Base-by-base conservation (phyloP, 768 basidiomycete species). In the Scleroderma citrinum region DNA sequence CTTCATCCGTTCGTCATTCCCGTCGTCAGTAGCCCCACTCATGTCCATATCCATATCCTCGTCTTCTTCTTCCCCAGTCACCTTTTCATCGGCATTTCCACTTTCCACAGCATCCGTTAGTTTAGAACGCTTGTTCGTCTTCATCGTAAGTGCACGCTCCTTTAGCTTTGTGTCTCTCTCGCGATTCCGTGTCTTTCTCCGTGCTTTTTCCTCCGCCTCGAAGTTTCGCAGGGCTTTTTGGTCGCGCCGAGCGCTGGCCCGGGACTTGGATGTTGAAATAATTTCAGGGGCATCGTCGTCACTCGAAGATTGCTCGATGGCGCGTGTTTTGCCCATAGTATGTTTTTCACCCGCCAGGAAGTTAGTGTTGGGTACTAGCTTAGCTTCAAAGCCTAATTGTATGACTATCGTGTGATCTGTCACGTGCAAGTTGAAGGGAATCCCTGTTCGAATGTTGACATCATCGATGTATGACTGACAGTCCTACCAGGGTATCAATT, bases 261-360 rank as follows among this genome's bases (percentile, higher is more conserved):
- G 81, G 21, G 78, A 75, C 5, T 69, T 58, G 0, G 66, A 66
- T n/a, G 76, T 73, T 0, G 77, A 67, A 16, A 82, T 57, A 0
- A 75, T 58, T 53, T 81, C 80, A 1, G 81, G 81, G 1, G 71
- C 70, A 1, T 79, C 71, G 44, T 74, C 74, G 40, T 70, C 69
- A 48, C 65, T 68, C 31, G 61, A 59, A 29, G 17, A 3, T 13
- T 55, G 62, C 30, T 50, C 53, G 29, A 14, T 42, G 12, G 23
- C 46, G 20, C 40, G 56, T 43, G 26, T 10, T 47, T 59, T 64
- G 31, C 53, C 51, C 62, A 65, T 63, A 7, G 35, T 20, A 26
- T 14, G 10, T 29, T 29, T 29, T 29, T 29, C 26, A 4, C 26
- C 8, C 4, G 26, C 8, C 26, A 29, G 26, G 26, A 29, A 29